Base-by-base conservation (phyloP, 2,329 filamentous ascomycete genomes). In the Pseudocercospora macadamiae region DNA sequence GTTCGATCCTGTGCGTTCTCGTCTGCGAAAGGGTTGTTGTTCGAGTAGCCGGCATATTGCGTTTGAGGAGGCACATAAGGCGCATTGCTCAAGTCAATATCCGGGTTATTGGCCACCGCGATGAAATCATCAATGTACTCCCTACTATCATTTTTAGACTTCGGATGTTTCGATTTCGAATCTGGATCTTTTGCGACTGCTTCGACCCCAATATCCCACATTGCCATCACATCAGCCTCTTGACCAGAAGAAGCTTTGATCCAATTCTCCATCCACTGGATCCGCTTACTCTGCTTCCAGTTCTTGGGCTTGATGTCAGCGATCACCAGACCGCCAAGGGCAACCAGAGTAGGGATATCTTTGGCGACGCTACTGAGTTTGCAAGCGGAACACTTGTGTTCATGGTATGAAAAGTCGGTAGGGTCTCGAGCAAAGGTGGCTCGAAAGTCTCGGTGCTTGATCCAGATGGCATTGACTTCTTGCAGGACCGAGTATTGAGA, bases 251-350 rank as follows among this genome's bases (percentile, higher is more conserved):
- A 37, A 3, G 54, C 55, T 18, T 51, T 53, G 32, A 64, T 34
- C 63, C 61, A 67, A 28, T 59, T 49, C 30, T 65, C 60, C 37
- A 66, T 66, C 48, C 58, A 70, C 28, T 39, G 18, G 3, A 69
- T 59, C n/a, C 69, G 54, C 45, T 66, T 68, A 48, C 66, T 69
- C 37, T 53, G 57, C 54, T 59, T 59, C 68, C 68, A 70, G 39
- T 66, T 54, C 30, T 57, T 57, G 23, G 63, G 55, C 30, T 55
- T 45, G 26, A 70, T 56, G 3, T 62, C 47, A 2, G 66, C 66
- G n/a, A 70, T 57, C n/a, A 64, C 60, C 28, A 68, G 28, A 9
- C 56, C 66, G 1, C 66, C 68, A 8, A 69, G 44, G 0, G 63
- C 64, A 4, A 63, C 59, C 8, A 66, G 47, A 9, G 52, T 59